Conservation (phyloP, 2,329 filamentous ascomycete genomes). For the Microdochium paspali region DNA sequence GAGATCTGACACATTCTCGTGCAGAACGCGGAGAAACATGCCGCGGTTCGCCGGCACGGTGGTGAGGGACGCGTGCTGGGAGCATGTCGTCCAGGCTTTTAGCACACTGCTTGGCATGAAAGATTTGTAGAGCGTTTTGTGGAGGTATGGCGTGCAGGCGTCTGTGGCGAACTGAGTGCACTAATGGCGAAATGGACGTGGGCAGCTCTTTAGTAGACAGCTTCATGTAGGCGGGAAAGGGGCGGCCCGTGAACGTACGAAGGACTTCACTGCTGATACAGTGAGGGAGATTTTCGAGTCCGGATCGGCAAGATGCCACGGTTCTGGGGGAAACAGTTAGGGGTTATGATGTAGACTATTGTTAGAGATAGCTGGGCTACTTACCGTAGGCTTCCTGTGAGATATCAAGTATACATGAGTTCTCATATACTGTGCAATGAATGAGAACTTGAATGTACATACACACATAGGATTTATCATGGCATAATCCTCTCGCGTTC, state of each 20-base stretch:
- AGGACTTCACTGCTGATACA: conserved; percentile 18
- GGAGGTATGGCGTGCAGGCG: conserved; percentile 30
- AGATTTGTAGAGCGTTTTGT: conserved; percentile 29
- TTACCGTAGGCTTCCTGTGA: conserved; percentile 1
- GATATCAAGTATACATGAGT: background rate
- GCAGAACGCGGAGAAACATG: conserved; percentile 27
- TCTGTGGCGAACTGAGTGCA: conserved; percentile 20
- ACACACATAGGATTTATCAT: conserved; percentile 11
- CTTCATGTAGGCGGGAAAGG: conserved; percentile 5
- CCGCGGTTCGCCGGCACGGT: conserved; percentile 24
- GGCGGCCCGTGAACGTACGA: conserved; percentile 12
- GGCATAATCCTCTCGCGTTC: conserved; percentile 10
- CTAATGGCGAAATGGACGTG: background rate
- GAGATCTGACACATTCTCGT: conserved; percentile 26
- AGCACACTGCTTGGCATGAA: conserved; percentile 28
- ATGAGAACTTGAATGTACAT: conserved; percentile 3
- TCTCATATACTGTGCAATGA: background rate
- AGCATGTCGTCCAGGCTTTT: conserved; percentile 27
- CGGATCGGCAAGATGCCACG: conserved; percentile 25
- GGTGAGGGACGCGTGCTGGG: conserved; percentile 28
- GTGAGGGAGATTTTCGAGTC: conserved; percentile 25
- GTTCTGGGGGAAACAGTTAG: conserved; percentile 2
- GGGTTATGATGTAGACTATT: background rate
- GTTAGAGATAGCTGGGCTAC: conserved; percentile 7
- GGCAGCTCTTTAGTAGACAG: too few species aligned